phyloP scores from a whole-genome alignment of 176 grass and related monocot species.

The Phyllostachys edulis region DNA sequence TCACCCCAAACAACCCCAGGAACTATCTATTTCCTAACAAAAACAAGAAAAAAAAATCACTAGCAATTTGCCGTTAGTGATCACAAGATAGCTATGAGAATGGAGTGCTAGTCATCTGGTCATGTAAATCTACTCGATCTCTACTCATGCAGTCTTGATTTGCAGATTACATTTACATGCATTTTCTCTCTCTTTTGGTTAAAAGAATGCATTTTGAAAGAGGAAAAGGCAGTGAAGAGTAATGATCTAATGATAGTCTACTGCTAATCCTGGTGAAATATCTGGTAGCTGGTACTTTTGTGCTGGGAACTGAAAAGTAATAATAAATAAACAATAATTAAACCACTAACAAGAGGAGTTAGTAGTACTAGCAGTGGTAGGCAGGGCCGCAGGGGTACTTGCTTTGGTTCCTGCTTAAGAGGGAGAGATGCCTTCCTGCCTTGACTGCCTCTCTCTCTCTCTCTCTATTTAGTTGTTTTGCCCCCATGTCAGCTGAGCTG shows the following conservation, averaged over 20 bases:
- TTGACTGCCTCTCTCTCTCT: slow-evolving; percentile 8
- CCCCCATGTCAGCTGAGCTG: slow-evolving; percentile 41
- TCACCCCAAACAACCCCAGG: not conserved
- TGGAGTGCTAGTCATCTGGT: not conserved
- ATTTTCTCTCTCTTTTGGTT: not conserved
- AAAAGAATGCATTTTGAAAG: not conserved
- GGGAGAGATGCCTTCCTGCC: not conserved
- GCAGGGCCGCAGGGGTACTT: slow-evolving; percentile 6
- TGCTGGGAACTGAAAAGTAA: slow-evolving; percentile 31
- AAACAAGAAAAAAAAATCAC: too few relatives aligned
- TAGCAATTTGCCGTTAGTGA: not conserved
- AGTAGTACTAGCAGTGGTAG: not conserved
- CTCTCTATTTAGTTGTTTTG: slow-evolving; percentile 31
- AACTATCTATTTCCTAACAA: not conserved
- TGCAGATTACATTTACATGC: not conserved
- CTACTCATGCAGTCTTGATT: not conserved
- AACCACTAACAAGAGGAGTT: slow-evolving; percentile 18
- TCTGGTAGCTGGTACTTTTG: slow-evolving; percentile 12
- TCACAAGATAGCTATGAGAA: not conserved
- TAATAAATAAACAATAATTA: slow-evolving; percentile 36
- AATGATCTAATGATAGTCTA: slow-evolving; percentile 23
- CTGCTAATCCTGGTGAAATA: not conserved
- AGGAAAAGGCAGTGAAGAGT: not conserved
- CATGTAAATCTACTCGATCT: not conserved
- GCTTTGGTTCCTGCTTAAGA: not conserved